A percentile compares a stretch with the other conserved stretches of the same genome.
Conservation (phyloP, 768 basidiomycete species). For the Leccinum truebloodii region DNA sequence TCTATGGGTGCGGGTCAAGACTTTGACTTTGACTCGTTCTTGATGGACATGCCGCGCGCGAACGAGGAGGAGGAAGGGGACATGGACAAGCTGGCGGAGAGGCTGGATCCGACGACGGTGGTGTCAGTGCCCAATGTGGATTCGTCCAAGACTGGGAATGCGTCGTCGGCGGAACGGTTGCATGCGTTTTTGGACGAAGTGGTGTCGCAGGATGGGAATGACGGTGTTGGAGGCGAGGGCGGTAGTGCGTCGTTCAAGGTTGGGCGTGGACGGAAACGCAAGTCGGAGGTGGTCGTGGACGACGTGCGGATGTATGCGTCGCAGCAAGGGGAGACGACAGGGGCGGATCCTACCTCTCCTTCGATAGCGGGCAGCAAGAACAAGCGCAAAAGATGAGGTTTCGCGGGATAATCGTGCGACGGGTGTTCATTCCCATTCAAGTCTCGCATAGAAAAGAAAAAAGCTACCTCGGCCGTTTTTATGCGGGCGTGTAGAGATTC, state of each 20-base stretch:
- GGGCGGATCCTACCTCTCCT: not conserved
- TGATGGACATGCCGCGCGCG: slow-evolving; percentile 39
- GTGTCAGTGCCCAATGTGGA: slow-evolving; percentile 32
- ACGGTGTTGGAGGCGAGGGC: not conserved
- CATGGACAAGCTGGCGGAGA: slow-evolving; percentile 37
- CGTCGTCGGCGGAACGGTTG: slow-evolving; percentile 37
- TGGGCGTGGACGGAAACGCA: slow-evolving; percentile 38
- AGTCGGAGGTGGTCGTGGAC: slow-evolving; percentile 37
- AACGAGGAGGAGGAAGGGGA: slow-evolving; percentile 31
- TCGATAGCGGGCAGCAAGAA: slow-evolving; percentile 20
- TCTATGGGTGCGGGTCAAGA: slow-evolving; percentile 13
- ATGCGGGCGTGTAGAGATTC: too few species aligned
- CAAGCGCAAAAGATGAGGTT: slow-evolving; percentile 31
- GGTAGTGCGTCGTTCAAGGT: slow-evolving; percentile 9
- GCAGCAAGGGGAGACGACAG: not conserved
- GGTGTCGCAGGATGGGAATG: slow-evolving; percentile 33
- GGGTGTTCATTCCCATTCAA: not conserved
- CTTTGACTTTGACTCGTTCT: slow-evolving; percentile 43
- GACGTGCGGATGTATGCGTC: not conserved
- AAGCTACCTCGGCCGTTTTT: too few species aligned
- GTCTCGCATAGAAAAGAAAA: too few species aligned
- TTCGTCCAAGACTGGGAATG: slow-evolving; percentile 29
- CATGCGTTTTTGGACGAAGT: slow-evolving; percentile 48
- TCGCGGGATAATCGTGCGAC: not conserved
- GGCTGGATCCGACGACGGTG: slow-evolving; percentile 33